Percentiles rank a stretch among this genome's conserved stretches.
Conservation (phyloP, 176 grass and related monocot species). For the Otatea glauca region DNA sequence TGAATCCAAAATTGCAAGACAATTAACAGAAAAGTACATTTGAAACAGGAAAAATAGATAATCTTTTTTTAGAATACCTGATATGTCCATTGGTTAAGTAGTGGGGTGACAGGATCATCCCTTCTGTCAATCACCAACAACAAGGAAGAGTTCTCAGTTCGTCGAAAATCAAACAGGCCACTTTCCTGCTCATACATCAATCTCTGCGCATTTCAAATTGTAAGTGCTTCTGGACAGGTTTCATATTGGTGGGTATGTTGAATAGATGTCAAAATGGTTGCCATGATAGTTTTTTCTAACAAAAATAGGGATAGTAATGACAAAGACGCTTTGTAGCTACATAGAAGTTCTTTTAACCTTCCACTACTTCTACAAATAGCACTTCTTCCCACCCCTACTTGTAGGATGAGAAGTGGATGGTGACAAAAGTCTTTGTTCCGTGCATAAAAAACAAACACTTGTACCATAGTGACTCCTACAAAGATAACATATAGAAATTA, state of each 20-base stretch:
- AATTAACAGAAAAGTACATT: conserved; percentile 32
- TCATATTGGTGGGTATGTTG: background rate
- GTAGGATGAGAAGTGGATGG: background rate
- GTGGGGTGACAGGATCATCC: conserved; percentile 94
- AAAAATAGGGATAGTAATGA: background rate
- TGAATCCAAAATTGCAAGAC: conserved; percentile 29
- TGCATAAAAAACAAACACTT: conserved; percentile 34
- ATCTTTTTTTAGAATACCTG: conserved; percentile 57
- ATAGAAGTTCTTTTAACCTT: conserved; percentile 5
- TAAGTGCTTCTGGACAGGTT: conserved; percentile 37
- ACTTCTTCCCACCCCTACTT: conserved; percentile 15
- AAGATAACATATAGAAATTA: conserved; percentile 6
- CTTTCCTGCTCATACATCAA: conserved; percentile 99
- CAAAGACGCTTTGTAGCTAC: background rate
- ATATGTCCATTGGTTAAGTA: conserved; percentile 99
- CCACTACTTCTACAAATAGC: conserved; percentile 31
- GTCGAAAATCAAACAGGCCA: conserved; percentile 92
- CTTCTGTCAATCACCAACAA: conserved; percentile 89
- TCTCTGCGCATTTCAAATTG: conserved; percentile 66
- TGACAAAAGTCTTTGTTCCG: background rate
- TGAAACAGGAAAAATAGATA: conserved; percentile 3
- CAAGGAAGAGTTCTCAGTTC: conserved; percentile 90
- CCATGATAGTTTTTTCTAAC: background rate
- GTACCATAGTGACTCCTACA: background rate
- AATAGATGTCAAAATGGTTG: conserved; percentile 27